Evolutionary conservation across 2,329 filamentous ascomycete genomes (phyloP).

Genomic region (Fusarium sp.): DNA sequence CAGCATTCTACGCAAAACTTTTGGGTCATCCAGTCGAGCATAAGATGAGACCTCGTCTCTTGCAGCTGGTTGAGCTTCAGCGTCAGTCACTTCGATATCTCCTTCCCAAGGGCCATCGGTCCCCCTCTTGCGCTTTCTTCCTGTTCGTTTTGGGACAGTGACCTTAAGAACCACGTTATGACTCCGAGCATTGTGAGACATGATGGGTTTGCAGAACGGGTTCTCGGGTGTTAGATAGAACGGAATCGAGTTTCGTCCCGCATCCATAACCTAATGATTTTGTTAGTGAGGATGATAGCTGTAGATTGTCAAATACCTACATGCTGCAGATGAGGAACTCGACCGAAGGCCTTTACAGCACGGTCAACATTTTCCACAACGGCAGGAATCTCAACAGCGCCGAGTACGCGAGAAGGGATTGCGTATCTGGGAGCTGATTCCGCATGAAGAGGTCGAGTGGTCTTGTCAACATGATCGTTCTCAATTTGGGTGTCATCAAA

Average conservation of each 20-base stretch:
- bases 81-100: constrained; percentile 50
- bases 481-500: constrained; percentile 27
- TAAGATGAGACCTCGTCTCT: constrained; percentile 54
- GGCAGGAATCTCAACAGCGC: constrained; percentile 58
- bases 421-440: constrained; percentile 50
- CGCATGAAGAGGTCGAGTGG: constrained; percentile 11
- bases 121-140: constrained; percentile 86
- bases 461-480: constrained; percentile 10
- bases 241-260: constrained; percentile 65
- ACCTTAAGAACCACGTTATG: constrained; percentile 90
- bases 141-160: constrained; percentile 86
- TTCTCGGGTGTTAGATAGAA: constrained; percentile 85
- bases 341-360: constrained; percentile 56
- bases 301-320: constrained; percentile 44
- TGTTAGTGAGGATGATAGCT: neutral
- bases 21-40: constrained; percentile 64
- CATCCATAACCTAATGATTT: constrained; percentile 58
- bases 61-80: constrained; percentile 20
- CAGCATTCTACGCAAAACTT: constrained; percentile 69
- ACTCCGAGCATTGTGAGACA: constrained; percentile 78
- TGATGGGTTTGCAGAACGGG: constrained; percentile 79
- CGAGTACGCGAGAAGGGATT: constrained; percentile 51
- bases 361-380: constrained; percentile 58
- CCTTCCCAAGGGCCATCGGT: constrained; percentile 72
- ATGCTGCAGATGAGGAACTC: constrained; percentile 53